A percentile compares a stretch with the other conserved stretches of the same genome.
Conservation (phyloP, 2,329 filamentous ascomycete genomes). For the Triangularia setosa region DNA sequence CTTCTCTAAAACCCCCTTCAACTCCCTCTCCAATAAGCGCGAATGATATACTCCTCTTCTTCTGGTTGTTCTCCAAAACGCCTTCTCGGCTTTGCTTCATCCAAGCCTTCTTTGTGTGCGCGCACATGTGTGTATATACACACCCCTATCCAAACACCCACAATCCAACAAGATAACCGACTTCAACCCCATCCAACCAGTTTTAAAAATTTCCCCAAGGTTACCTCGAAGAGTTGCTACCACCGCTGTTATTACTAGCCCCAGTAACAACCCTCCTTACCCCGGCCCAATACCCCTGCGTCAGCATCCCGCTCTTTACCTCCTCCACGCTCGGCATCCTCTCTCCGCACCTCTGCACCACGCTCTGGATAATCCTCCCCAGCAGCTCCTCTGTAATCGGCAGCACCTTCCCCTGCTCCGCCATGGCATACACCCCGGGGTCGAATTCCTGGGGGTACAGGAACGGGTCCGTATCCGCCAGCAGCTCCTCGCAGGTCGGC, state of each 20-base stretch:
- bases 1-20: background rate
- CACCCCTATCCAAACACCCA: background rate
- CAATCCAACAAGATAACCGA: background rate
- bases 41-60: background rate
- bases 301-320: background rate
- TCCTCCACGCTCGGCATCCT: constrained; percentile 57
- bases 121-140: background rate
- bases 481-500: constrained; percentile 60
- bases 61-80: background rate
- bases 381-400: constrained; percentile 62
- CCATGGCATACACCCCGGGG: constrained; percentile 23
- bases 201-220: background rate
- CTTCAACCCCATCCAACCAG: background rate
- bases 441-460: constrained; percentile 57
- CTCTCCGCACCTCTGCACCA: constrained; percentile 56
- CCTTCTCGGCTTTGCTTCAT: background rate
- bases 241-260: background rate
- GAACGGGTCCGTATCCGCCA: constrained; percentile 58
- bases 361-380: constrained; percentile 59
- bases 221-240: background rate
- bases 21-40: background rate
- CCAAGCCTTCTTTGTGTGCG: background rate
- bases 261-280: background rate
- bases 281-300: background rate
- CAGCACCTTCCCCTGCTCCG: constrained; percentile 43